Conservation (phyloP, 768 basidiomycete species). For the Cubamyces lactineus region DNA sequence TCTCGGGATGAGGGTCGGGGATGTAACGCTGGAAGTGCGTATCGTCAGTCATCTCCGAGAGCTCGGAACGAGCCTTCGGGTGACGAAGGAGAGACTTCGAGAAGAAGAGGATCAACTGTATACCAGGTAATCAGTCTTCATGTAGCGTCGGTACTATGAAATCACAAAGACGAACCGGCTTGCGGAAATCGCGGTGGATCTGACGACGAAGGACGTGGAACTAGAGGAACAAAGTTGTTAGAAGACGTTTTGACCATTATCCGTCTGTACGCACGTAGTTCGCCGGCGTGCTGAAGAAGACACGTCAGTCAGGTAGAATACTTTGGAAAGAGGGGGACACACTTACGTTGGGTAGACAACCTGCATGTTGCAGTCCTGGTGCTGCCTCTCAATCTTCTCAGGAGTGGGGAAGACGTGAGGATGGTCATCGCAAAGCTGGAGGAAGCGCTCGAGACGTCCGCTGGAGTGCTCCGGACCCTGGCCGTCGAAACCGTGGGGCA, state of each 20-base stretch:
- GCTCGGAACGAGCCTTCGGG: slow-evolving; percentile 83
- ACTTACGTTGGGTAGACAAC: slow-evolving; percentile 95
- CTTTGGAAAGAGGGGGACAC: no score
- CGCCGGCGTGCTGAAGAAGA: slow-evolving; percentile 62
- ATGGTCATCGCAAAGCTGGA: slow-evolving; percentile 98
- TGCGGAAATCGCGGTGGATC: slow-evolving; percentile 97
- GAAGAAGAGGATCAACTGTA: slow-evolving; percentile 84
- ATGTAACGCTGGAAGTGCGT: slow-evolving; percentile 93
- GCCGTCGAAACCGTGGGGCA: slow-evolving; percentile 97
- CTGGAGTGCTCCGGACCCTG: slow-evolving; percentile 99
- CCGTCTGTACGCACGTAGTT: slow-evolving; percentile 56
- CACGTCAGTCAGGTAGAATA: no score
- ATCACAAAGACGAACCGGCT: slow-evolving; percentile 55
- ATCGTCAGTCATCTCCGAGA: slow-evolving; percentile 88
- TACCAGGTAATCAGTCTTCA: no score
- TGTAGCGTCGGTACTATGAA: no score
- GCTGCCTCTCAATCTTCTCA: slow-evolving; percentile 90
- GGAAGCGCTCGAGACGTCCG: slow-evolving; percentile 92
- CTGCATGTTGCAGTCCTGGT: slow-evolving; percentile 99
- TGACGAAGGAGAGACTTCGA: slow-evolving; percentile 95
- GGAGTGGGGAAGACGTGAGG: slow-evolving; percentile 86
- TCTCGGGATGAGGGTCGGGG: slow-evolving; percentile 76
- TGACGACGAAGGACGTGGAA: slow-evolving; percentile 98
- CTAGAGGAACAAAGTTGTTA: no score
- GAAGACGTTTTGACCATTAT: no score